Evolutionary conservation across 805 yeast species (phyloP).

Genomic region (Wickerhamomyces rabaulensis): DNA sequence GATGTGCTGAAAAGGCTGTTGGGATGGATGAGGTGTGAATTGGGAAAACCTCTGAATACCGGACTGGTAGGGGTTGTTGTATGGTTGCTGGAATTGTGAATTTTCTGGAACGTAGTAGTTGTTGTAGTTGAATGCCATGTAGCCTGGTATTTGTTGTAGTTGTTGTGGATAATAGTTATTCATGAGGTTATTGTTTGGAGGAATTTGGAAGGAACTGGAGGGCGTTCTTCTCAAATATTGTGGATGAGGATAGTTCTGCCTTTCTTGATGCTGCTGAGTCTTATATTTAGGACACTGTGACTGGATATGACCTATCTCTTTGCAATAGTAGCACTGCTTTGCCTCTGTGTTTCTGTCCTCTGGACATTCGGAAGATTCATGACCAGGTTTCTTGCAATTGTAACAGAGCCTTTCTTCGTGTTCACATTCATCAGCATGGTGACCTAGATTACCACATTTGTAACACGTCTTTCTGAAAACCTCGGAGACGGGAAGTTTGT

Average conservation of each 20-base stretch:
- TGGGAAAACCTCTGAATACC: neutral
- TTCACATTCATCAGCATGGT: constrained; percentile 25
- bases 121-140: neutral
- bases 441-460: constrained; percentile 28
- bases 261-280: neutral
- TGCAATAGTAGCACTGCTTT: constrained; percentile 27
- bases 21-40: neutral
- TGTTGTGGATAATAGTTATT: neutral
- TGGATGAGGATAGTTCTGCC: neutral
- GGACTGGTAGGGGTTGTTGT: neutral
- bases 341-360: constrained; percentile 13
- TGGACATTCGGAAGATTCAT: constrained; percentile 24
- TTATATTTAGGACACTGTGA: constrained; percentile 21
- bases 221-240: neutral
- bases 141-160: neutral
- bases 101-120: neutral
- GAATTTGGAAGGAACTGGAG: neutral
- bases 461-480: constrained; percentile 27
- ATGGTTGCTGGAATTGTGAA: neutral
- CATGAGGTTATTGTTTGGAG: neutral
- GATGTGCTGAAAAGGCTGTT: neutral
- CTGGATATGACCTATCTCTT: constrained; percentile 26
- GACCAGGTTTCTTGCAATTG: constrained; percentile 28
- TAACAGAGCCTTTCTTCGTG: constrained; percentile 24
- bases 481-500: constrained; percentile 15